These are phyloP conservation scores for Grosmannia penicillata DNA, from an alignment of 2,329 filamentous ascomycete species.

Conservation along the genomic window DNA sequence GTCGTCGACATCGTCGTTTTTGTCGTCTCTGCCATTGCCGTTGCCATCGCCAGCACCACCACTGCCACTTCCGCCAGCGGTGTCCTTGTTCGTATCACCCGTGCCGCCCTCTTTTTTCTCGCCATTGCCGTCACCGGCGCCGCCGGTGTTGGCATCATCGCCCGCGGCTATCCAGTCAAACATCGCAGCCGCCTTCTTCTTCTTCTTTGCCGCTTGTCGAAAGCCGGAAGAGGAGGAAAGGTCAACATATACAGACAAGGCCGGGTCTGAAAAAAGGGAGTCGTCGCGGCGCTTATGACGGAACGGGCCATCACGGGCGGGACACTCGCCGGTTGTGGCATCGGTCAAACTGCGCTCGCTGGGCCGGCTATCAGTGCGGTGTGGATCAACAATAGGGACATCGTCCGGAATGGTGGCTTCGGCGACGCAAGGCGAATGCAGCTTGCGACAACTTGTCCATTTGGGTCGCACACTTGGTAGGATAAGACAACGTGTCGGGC, in stretches of 20 bases:
- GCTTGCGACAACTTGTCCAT: constrained; percentile 12
- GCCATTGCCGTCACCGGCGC: constrained; percentile 16
- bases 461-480: constrained; percentile 16
- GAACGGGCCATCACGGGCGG: background rate
- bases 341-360: constrained; percentile 5
- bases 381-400: constrained; percentile 10
- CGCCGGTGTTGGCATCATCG: constrained; percentile 20
- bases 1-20: constrained; percentile 19
- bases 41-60: constrained; percentile 13
- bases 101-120: constrained; percentile 19
- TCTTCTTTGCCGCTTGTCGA: constrained; percentile 39
- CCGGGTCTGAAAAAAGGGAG: constrained; percentile 30
- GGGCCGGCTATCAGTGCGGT: constrained; percentile 9
- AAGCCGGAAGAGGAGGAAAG: constrained; percentile 39
- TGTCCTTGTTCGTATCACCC: constrained; percentile 14
- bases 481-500: constrained; percentile 6
- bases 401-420: constrained; percentile 8
- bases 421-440: background rate
- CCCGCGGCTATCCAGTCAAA: constrained; percentile 28
- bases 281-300: constrained; percentile 7
- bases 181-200: constrained; percentile 30
- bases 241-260: constrained; percentile 33
- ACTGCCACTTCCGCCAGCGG: constrained; percentile 15
- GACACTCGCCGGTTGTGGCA: background rate
- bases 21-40: constrained; percentile 15